Percentiles rank a stretch among this genome's conserved stretches.
Conservation (phyloP, 2,329 filamentous ascomycete genomes). For the Clonostachys rosea region DNA sequence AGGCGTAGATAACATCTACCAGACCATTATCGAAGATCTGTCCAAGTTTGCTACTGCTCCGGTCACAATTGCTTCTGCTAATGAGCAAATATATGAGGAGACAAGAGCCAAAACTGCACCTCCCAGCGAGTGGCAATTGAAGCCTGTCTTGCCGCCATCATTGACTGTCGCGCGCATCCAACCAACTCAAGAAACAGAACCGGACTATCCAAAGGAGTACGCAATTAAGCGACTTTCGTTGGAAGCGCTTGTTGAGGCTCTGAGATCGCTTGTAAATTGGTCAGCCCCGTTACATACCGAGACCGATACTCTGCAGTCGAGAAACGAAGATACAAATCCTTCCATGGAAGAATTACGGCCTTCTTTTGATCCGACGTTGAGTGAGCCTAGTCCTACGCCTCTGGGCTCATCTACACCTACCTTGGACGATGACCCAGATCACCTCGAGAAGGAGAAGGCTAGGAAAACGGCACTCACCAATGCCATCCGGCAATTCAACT, state of each 20-base stretch:
- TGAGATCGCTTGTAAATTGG: conserved; percentile 92
- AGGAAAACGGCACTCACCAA: conserved; percentile 89
- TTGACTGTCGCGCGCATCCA: conserved; percentile 75
- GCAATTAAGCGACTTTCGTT: conserved; percentile 85
- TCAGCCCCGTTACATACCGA: conserved; percentile 64
- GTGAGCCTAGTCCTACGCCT: conserved; percentile 56
- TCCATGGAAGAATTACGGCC: conserved; percentile 44
- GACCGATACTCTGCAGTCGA: conserved; percentile 12
- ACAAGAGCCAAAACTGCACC: conserved; percentile 58
- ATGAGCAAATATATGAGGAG: conserved; percentile 87
- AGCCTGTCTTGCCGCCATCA: conserved; percentile 79
- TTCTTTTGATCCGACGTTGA: conserved; percentile 65
- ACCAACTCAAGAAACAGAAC: conserved; percentile 53
- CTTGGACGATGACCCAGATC: conserved; percentile 83
- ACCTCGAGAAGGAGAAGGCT: conserved; percentile 93
- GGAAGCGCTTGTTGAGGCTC: conserved; percentile 81
- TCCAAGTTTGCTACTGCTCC: conserved; percentile 81
- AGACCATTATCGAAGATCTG: conserved; percentile 89
- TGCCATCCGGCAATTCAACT: conserved; percentile 90
- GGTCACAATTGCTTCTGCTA: conserved; percentile 66
- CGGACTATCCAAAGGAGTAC: conserved; percentile 82
- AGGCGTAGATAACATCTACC: conserved; percentile 95
- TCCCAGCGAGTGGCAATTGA: conserved; percentile 77
- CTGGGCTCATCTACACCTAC: conserved; percentile 61
- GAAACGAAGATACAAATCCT: conserved; percentile 12